These are phyloP conservation scores for Cyclospora cayetanensis DNA, from an alignment of 169 alveolate genomes.

Conservation along the genomic window DNA sequence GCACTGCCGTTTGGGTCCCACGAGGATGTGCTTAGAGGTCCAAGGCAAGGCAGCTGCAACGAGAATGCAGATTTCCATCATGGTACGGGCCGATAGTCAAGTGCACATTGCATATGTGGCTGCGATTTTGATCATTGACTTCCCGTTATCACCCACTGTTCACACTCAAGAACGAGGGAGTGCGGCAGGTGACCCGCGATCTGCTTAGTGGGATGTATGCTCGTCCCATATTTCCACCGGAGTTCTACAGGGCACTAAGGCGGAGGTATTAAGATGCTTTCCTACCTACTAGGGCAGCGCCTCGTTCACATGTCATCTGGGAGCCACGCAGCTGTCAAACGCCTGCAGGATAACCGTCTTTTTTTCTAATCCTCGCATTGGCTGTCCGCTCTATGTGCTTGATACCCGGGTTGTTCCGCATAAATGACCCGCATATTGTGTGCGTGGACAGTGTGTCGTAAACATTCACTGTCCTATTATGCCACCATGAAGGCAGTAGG, in stretches of 20 bases:
- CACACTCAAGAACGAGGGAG: slow-evolving; percentile 43
- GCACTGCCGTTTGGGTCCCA: not conserved
- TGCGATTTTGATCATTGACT: not conserved
- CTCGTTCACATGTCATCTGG: not conserved
- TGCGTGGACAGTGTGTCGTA: too few species aligned
- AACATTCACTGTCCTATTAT: too few species aligned
- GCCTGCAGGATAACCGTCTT: slow-evolving; percentile 51
- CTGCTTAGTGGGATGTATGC: not conserved
- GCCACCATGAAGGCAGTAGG: too few species aligned
- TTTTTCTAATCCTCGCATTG: slow-evolving; percentile 38
- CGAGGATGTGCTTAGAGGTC: not conserved
- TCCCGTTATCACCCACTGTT: not conserved
- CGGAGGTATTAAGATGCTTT: slow-evolving; percentile 6
- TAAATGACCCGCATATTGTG: too few species aligned
- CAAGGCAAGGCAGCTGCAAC: not conserved
- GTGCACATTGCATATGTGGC: slow-evolving; percentile 9
- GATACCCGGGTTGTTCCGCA: slow-evolving; percentile 37
- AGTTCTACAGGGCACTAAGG: not conserved
- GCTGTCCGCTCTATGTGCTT: slow-evolving; percentile 48
- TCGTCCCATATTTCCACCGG: not conserved
- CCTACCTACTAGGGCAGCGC: not conserved
- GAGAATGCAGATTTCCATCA: not conserved
- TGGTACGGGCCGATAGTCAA: slow-evolving; percentile 1
- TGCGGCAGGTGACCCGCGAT: slow-evolving; percentile 47
- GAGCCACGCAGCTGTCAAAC: slow-evolving; percentile 52